Evolutionary conservation across 2,329 filamentous ascomycete species (phyloP).

Genomic region (Leptoxyphium fumago): DNA sequence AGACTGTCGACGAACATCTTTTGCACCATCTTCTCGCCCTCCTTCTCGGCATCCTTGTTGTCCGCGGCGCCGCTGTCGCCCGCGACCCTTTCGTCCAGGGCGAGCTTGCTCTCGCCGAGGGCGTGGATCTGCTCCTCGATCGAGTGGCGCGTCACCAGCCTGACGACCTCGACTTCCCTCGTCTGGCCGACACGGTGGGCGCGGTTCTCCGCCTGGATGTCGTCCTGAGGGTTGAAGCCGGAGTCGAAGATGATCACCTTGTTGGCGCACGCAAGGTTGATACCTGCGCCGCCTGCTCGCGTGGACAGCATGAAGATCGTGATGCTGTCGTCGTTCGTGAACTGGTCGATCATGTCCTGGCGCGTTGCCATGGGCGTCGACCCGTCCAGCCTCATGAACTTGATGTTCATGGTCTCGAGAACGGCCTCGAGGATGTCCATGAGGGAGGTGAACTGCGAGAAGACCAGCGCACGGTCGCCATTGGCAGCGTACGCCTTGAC

Average conservation of each 20-base stretch:
- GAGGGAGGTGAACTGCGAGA: constrained; percentile 84
- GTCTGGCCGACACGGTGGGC: constrained; percentile 90
- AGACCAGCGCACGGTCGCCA: constrained; percentile 77
- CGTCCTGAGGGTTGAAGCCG: constrained; percentile 95
- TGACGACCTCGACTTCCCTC: constrained; percentile 75
- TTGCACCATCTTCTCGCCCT: constrained; percentile 19
- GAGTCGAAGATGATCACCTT: constrained; percentile 97
- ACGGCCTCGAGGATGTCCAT: constrained; percentile 82
- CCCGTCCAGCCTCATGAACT: constrained; percentile 77
- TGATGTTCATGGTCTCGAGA: constrained; percentile 55
- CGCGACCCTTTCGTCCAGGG: constrained; percentile 62
- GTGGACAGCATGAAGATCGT: constrained; percentile 88
- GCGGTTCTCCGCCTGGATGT: constrained; percentile 95
- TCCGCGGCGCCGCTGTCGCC: constrained; percentile 34
- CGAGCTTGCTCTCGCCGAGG: constrained; percentile 82
- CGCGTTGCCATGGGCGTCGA: constrained; percentile 67
- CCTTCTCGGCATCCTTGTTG: constrained; percentile 30
- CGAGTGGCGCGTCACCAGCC: constrained; percentile 64
- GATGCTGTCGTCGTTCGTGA: constrained; percentile 60
- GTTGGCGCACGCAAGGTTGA: constrained; percentile 90
- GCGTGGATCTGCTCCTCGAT: constrained; percentile 90
- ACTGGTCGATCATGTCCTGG: constrained; percentile 77
- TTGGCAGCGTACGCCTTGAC: constrained; percentile 58
- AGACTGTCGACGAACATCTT: constrained; percentile 23
- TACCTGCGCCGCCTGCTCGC: constrained; percentile 87